Conservation (phyloP, 495 filamentous ascomycete genomes). For the Aspergillus egyptiacus region DNA sequence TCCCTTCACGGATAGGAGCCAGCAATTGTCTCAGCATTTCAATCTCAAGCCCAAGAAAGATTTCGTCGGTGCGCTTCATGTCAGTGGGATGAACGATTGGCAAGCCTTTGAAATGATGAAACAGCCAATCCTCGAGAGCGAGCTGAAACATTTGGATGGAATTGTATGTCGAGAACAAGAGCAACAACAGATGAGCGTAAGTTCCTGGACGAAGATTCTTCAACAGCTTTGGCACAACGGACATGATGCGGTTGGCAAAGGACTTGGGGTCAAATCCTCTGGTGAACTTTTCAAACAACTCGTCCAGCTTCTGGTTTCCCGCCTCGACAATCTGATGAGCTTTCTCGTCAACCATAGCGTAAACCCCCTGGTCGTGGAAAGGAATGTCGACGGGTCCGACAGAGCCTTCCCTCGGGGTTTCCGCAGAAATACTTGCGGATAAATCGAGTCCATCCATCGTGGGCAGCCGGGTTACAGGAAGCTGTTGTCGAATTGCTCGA, state of each 20-base stretch:
- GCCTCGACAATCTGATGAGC: slow-evolving; percentile 11
- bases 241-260: slow-evolving; percentile 12
- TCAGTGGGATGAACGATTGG: background rate
- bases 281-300: slow-evolving; percentile 16
- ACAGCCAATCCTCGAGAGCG: slow-evolving; percentile 14
- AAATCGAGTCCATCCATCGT: slow-evolving; percentile 1
- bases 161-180: slow-evolving; percentile 13
- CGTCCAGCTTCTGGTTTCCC: slow-evolving; percentile 10
- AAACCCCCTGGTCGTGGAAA: background rate
- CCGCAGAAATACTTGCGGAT: background rate
- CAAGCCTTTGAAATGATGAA: slow-evolving; percentile 4
- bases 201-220: slow-evolving; percentile 18
- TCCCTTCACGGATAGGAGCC: slow-evolving; percentile 17
- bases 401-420: background rate
- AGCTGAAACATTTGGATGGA: slow-evolving; percentile 15
- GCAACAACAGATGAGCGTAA: slow-evolving; percentile 21
- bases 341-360: slow-evolving; percentile 12
- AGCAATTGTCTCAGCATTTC: slow-evolving; percentile 22
- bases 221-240: slow-evolving; percentile 8
- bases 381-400: slow-evolving; percentile 11
- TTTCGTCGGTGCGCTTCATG: slow-evolving; percentile 14
- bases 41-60: slow-evolving; percentile 16
- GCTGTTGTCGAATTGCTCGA: no score
- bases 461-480: background rate
- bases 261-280: slow-evolving; percentile 21